A percentile compares a stretch with the other conserved stretches of the same genome.
Conservation (phyloP, 805 yeast species). For the Candida mattraensis region DNA sequence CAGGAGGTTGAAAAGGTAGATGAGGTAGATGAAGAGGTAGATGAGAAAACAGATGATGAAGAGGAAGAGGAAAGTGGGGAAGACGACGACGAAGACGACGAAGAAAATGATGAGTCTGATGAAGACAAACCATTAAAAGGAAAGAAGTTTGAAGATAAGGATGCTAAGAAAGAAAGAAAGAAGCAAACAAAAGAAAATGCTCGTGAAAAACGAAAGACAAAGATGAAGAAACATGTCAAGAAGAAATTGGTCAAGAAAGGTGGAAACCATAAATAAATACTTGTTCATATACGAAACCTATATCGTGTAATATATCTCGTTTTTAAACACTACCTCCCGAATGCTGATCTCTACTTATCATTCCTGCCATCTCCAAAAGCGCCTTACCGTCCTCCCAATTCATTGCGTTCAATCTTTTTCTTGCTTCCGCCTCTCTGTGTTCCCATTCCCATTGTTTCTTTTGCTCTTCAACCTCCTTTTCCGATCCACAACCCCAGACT, state of each 20-base stretch:
- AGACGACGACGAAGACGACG: slow-evolving; percentile 27
- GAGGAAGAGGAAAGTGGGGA: slow-evolving; percentile 16
- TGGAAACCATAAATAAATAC: slow-evolving; percentile 16
- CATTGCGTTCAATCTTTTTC: slow-evolving; percentile 67
- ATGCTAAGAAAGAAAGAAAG: slow-evolving; percentile 71
- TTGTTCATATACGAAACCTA: background rate
- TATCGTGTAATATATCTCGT: too few species aligned
- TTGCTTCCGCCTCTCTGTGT: slow-evolving; percentile 74
- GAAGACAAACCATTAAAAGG: slow-evolving; percentile 47
- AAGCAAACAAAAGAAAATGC: slow-evolving; percentile 74
- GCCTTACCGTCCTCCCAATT: slow-evolving; percentile 81
- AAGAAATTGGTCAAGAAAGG: slow-evolving; percentile 67
- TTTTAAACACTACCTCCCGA: slow-evolving; percentile 49
- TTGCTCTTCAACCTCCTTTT: slow-evolving; percentile 75
- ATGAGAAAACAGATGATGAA: slow-evolving; percentile 22
- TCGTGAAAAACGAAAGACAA: slow-evolving; percentile 75
- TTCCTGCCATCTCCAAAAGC: slow-evolving; percentile 78
- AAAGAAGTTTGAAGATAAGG: slow-evolving; percentile 78
- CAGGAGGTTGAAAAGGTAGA: slow-evolving; percentile 23
- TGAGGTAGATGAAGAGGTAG: slow-evolving; percentile 33
- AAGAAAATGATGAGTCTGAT: slow-evolving; percentile 5
- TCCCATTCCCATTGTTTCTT: slow-evolving; percentile 88
- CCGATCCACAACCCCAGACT: slow-evolving; percentile 90
- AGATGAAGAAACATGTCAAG: slow-evolving; percentile 80
- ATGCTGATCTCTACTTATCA: slow-evolving; percentile 44